These are phyloP conservation scores for Rosellinia necatrix DNA, from an alignment of 2,329 filamentous ascomycete genomes.

Conservation along the genomic window DNA sequence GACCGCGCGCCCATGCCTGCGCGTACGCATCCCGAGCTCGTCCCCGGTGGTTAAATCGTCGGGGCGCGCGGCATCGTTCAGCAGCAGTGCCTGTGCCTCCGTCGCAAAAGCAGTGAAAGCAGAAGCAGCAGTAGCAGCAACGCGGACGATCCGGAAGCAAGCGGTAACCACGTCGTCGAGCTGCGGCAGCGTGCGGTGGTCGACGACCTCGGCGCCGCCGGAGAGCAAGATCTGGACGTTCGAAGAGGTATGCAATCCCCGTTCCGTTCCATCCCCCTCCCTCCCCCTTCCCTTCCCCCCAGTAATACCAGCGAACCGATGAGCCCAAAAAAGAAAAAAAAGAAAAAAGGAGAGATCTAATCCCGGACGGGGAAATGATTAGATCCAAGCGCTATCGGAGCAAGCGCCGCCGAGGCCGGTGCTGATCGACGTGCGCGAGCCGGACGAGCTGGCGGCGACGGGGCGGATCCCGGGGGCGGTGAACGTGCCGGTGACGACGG, in stretches of 20 bases:
- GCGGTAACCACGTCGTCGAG: too few species aligned
- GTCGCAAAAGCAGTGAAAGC: background rate
- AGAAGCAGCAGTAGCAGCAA: background rate
- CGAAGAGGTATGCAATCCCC: conserved; percentile 38
- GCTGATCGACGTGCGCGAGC: conserved; percentile 70
- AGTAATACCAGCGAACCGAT: too few species aligned
- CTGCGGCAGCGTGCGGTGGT: conserved; percentile 30
- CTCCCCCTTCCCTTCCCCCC: background rate
- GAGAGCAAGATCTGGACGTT: conserved; percentile 40
- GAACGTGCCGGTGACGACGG: conserved; percentile 79
- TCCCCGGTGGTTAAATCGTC: background rate
- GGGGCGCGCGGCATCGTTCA: background rate
- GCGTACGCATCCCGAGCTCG: background rate
- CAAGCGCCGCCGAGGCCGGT: conserved; percentile 13
- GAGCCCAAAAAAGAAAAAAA: too few species aligned
- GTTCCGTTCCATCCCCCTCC: background rate
- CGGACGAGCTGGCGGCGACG: conserved; percentile 63
- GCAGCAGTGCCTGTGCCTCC: background rate
- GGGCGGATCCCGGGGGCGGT: conserved; percentile 80
- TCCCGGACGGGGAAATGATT: too few species aligned
- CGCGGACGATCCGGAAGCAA: too few species aligned
- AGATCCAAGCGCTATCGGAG: conserved; percentile 30
- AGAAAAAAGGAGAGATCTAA: too few species aligned
- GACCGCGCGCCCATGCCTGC: background rate
- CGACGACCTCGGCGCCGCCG: conserved; percentile 32